A percentile compares a stretch with the other conserved stretches of the same genome.
These are phyloP conservation scores for Ganoderma boninense DNA, from an alignment of 1,284 basidiomycete genomes.

Conservation along the genomic window DNA sequence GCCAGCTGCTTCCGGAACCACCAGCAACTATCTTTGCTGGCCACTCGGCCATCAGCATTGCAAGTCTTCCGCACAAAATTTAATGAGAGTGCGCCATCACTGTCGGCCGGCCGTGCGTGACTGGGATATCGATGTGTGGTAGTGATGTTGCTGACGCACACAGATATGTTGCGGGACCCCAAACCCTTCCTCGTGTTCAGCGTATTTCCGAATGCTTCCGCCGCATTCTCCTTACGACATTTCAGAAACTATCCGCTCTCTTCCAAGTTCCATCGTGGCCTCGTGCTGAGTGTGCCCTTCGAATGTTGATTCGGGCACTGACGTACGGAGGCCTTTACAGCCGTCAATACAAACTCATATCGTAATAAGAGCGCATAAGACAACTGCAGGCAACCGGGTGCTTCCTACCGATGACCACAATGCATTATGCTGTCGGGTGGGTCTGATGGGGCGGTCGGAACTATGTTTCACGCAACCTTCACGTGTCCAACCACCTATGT, in stretches of 20 bases:
- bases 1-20: neutral
- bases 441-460: neutral
- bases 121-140: neutral
- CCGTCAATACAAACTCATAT: neutral
- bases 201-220: neutral
- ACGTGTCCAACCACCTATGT: neutral
- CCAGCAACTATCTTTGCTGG: neutral
- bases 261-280: neutral
- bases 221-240: conserved; percentile 1
- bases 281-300: neutral
- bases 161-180: conserved; percentile 1
- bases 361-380: conserved; percentile 1
- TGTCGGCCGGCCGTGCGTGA: neutral
- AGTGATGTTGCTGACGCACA: conserved; percentile 3
- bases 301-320: neutral
- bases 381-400: neutral
- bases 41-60: too few species aligned
- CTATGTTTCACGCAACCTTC: neutral
- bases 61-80: neutral
- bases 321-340: neutral
- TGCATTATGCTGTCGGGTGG: neutral
- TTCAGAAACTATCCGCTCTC: neutral
- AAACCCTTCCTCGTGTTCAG: neutral
- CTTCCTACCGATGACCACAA: neutral
- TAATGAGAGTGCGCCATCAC: neutral